These are phyloP conservation scores for Phaffia rhodozyma DNA, from an alignment of 1,284 basidiomycete genomes.

Conservation along the genomic window DNA sequence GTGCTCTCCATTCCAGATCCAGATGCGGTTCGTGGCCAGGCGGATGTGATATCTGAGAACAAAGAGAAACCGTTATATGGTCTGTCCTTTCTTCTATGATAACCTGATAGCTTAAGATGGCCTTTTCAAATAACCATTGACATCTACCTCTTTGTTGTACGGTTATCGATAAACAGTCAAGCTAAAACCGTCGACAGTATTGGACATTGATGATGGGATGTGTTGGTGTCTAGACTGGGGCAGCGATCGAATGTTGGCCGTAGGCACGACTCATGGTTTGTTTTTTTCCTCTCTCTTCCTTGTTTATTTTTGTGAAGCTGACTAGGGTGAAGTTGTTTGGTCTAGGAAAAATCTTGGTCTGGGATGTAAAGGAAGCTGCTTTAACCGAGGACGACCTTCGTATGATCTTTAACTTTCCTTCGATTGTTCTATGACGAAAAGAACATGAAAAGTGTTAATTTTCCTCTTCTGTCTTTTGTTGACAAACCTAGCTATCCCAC, in stretches of 20 bases:
- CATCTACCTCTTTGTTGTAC: slow-evolving; percentile 7
- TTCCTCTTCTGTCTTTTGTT: slow-evolving; percentile 23
- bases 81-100: slow-evolving; percentile 18
- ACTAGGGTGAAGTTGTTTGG: slow-evolving; percentile 1
- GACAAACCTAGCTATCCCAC: slow-evolving; percentile 45
- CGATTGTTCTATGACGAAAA: neutral
- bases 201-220: slow-evolving; percentile 58
- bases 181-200: slow-evolving; percentile 49
- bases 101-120: slow-evolving; percentile 5
- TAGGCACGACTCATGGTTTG: slow-evolving; percentile 68
- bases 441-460: neutral
- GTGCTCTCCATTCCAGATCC: slow-evolving; percentile 68
- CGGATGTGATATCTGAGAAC: neutral
- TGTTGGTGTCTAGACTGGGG: slow-evolving; percentile 74
- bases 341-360: slow-evolving; percentile 60
- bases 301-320: neutral
- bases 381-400: slow-evolving; percentile 17
- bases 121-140: slow-evolving; percentile 37
- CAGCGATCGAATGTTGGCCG: slow-evolving; percentile 62
- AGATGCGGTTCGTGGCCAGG: slow-evolving; percentile 21
- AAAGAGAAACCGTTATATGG: slow-evolving; percentile 23
- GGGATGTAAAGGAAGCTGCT: slow-evolving; percentile 48
- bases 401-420: slow-evolving; percentile 4
- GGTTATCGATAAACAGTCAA: slow-evolving; percentile 42
- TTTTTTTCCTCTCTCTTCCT: neutral